A percentile compares a stretch with the other conserved stretches of the same genome.
These are phyloP conservation scores for Chamaecyparis obtusa DNA, from an alignment of 75 land plant genomes.

Conservation along the genomic window DNA sequence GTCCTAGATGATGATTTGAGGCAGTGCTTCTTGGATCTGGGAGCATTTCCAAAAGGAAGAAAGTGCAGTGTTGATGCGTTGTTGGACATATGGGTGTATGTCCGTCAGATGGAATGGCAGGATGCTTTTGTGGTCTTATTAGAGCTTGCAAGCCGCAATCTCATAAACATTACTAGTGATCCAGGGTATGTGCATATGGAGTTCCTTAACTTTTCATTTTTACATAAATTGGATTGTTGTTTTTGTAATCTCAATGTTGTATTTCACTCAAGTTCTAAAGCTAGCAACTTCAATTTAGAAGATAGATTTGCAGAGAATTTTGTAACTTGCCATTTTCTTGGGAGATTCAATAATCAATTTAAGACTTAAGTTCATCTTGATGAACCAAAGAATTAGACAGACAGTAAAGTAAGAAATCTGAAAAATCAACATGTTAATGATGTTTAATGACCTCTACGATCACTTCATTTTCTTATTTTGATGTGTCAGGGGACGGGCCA, in stretches of 20 bases:
- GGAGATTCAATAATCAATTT: neutral
- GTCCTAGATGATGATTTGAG: conserved; percentile 23
- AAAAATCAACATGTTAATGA: neutral
- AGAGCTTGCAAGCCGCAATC: conserved; percentile 53
- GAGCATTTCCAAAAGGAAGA: conserved; percentile 58
- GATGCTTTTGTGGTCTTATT: conserved; percentile 55
- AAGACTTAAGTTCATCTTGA: neutral
- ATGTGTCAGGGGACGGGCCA: neutral
- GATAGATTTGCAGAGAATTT: neutral
- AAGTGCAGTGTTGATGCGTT: conserved; percentile 49
- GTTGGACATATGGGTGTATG: conserved; percentile 53
- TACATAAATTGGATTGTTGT: neutral
- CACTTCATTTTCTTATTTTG: neutral
- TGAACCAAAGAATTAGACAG: neutral
- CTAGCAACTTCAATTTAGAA: neutral
- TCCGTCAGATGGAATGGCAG: conserved; percentile 41
- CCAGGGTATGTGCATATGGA: neutral
- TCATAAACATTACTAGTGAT: conserved; percentile 46
- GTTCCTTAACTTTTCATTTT: neutral
- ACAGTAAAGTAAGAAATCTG: too few relatives aligned
- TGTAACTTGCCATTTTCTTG: neutral
- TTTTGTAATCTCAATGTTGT: neutral
- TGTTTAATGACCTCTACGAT: neutral
- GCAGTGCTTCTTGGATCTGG: conserved; percentile 63
- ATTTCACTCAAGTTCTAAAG: neutral